phyloP scores from a whole-genome alignment of 805 yeast genomes.

The Yarrowia divulgata region DNA sequence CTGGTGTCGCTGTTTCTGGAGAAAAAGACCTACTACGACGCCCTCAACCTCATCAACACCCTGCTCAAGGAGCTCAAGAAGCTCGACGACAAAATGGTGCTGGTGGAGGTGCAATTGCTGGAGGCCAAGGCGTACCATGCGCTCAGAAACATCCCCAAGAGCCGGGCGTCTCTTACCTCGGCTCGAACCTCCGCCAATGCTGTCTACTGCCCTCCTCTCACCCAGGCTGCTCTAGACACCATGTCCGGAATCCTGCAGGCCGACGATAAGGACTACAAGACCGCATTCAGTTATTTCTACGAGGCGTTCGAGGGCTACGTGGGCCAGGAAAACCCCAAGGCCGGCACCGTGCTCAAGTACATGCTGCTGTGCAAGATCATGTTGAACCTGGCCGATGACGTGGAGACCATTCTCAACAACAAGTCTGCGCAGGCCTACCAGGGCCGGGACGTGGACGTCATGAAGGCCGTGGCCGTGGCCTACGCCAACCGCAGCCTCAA shows the following conservation, averaged over 20 bases:
- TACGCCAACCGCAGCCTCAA: constrained; percentile 87
- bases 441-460: constrained; percentile 89
- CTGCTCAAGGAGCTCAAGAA: constrained; percentile 87
- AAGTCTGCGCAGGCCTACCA: constrained; percentile 77
- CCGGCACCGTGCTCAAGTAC: constrained; percentile 84
- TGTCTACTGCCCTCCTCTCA: constrained; percentile 90
- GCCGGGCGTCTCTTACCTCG: constrained; percentile 89
- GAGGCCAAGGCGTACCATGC: constrained; percentile 92
- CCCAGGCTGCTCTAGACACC: constrained; percentile 93
- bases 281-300: constrained; percentile 93
- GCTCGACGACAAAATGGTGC: constrained; percentile 91
- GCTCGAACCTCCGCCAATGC: constrained; percentile 98
- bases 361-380: constrained; percentile 92
- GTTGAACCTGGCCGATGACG: constrained; percentile 87
- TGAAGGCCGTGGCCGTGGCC: constrained; percentile 91
- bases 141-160: constrained; percentile 85
- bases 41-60: constrained; percentile 72
- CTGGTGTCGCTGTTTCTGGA: constrained; percentile 77
- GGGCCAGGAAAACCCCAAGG: constrained; percentile 58
- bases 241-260: constrained; percentile 96
- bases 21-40: constrained; percentile 68
- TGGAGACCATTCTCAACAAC: constrained; percentile 75
- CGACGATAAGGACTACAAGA: constrained; percentile 94
- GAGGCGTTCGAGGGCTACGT: constrained; percentile 94
- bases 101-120: constrained; percentile 92